phyloP scores from a whole-genome alignment of 768 basidiomycete species.

The Lactarius evosmus region DNA sequence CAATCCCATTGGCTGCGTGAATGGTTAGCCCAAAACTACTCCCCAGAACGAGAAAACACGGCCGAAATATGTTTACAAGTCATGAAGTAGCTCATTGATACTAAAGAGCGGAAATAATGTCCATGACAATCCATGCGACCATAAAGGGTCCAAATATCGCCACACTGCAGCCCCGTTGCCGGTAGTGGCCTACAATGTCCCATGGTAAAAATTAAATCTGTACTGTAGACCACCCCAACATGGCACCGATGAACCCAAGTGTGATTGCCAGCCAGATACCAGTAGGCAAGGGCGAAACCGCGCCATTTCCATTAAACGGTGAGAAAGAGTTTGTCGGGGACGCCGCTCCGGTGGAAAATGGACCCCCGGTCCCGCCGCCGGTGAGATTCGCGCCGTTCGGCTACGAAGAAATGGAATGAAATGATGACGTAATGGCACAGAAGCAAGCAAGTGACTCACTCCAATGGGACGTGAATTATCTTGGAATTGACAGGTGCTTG shows the following conservation, averaged over 20 bases:
- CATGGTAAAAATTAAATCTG: constrained; percentile 2
- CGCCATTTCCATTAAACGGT: constrained; percentile 27
- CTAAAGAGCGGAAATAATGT: background rate
- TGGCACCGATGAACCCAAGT: constrained; percentile 14
- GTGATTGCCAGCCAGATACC: constrained; percentile 15
- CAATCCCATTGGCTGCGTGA: constrained; percentile 10
- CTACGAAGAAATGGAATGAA: constrained; percentile 34
- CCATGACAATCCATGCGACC: background rate
- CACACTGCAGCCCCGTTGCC: background rate
- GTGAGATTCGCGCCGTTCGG: constrained; percentile 70
- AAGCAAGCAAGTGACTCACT: constrained; percentile 39
- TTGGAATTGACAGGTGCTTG: constrained; percentile 53
- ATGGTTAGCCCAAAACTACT: constrained; percentile 2
- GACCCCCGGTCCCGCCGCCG: constrained; percentile 59
- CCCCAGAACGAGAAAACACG: background rate
- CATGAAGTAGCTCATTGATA: background rate
- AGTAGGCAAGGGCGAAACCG: constrained; percentile 6
- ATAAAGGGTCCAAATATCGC: background rate
- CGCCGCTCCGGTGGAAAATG: constrained; percentile 34
- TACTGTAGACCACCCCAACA: constrained; percentile 4
- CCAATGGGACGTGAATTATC: constrained; percentile 65
- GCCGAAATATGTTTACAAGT: background rate
- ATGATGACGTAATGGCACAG: constrained; percentile 10
- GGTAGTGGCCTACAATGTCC: background rate
- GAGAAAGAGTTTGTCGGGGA: constrained; percentile 15